Percentiles rank a stretch among this genome's conserved stretches.
Conservation (phyloP, 1,139 yeast species). For the Meyerozyma smithsonii region DNA sequence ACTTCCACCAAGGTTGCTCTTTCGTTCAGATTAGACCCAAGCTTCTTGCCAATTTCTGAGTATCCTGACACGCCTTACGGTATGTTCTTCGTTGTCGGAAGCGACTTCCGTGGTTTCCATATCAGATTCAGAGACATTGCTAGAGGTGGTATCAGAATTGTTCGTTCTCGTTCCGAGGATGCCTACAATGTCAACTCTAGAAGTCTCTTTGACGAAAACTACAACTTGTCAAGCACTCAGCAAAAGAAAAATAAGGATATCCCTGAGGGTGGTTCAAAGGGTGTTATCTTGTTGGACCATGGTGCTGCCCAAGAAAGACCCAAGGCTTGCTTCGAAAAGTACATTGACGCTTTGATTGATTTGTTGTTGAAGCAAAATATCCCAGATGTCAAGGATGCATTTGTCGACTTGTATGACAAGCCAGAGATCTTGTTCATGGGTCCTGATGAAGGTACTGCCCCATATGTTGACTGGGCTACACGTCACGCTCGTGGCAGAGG, state of each 20-base stretch:
- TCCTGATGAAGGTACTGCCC: constrained; percentile 98
- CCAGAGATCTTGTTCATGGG: constrained; percentile 95
- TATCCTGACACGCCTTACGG: constrained; percentile 93
- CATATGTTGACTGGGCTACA: constrained; percentile 98
- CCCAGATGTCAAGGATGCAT: constrained; percentile 77
- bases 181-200: constrained; percentile 83
- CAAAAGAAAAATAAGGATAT: constrained; percentile 97
- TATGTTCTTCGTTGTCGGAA: constrained; percentile 93
- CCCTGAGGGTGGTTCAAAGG: constrained; percentile 99
- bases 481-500: constrained; percentile 88
- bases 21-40: constrained; percentile 85
- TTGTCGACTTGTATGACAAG: constrained; percentile 78
- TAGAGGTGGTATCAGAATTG: constrained; percentile 97
- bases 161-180: constrained; percentile 79
- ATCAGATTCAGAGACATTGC: constrained; percentile 96
- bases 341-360: constrained; percentile 87
- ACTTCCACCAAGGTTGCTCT: constrained; percentile 92
- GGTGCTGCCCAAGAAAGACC: constrained; percentile 80
- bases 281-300: constrained; percentile 83
- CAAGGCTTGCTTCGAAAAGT: constrained; percentile 84
- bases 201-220: constrained; percentile 91
- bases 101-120: constrained; percentile 96
- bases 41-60: constrained; percentile 77
- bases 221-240: constrained; percentile 92
- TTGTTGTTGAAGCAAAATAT: constrained; percentile 68